These are phyloP conservation scores for Hypoxylon sp. DNA, from an alignment of 2,329 filamentous ascomycete species.

Conservation along the genomic window DNA sequence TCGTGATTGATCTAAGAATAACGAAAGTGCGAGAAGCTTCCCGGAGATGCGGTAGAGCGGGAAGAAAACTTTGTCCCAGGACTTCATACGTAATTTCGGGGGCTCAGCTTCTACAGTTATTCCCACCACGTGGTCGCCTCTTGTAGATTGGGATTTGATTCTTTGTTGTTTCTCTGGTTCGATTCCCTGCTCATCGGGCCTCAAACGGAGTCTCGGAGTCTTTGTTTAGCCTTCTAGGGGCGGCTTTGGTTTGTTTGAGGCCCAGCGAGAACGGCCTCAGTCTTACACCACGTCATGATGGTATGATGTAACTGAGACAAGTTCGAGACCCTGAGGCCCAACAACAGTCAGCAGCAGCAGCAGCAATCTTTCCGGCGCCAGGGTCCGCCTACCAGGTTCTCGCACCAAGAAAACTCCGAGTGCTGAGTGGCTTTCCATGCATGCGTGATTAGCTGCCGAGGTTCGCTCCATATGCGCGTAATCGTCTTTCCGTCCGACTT, in stretches of 20 bases:
- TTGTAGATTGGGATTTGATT: slow-evolving; percentile 17
- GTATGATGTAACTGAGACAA: neutral
- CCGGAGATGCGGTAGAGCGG: slow-evolving; percentile 13
- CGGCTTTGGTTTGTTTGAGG: neutral
- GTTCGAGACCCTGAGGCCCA: neutral
- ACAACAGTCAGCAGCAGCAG: neutral
- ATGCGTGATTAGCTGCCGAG: neutral
- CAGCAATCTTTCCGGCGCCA: neutral
- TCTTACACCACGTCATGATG: neutral
- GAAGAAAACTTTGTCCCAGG: slow-evolving; percentile 21
- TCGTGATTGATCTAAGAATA: slow-evolving; percentile 20
- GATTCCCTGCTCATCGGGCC: slow-evolving; percentile 8
- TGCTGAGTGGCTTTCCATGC: slow-evolving; percentile 1
- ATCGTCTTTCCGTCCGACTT: neutral
- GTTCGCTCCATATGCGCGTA: neutral
- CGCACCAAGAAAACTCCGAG: neutral
- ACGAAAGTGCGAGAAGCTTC: slow-evolving; percentile 14
- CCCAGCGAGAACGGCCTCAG: neutral
- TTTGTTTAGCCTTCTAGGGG: neutral
- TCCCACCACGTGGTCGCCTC: slow-evolving; percentile 18
- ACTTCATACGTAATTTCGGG: slow-evolving; percentile 28
- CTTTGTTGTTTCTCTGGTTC: slow-evolving; percentile 3
- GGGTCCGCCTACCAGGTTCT: slow-evolving; percentile 4
- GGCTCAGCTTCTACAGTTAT: slow-evolving; percentile 21
- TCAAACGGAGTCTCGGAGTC: neutral